A percentile compares a stretch with the other conserved stretches of the same genome.
These are phyloP conservation scores for Piper longum DNA, from an alignment of 164 flowering plant genomes.

Conservation along the genomic window DNA sequence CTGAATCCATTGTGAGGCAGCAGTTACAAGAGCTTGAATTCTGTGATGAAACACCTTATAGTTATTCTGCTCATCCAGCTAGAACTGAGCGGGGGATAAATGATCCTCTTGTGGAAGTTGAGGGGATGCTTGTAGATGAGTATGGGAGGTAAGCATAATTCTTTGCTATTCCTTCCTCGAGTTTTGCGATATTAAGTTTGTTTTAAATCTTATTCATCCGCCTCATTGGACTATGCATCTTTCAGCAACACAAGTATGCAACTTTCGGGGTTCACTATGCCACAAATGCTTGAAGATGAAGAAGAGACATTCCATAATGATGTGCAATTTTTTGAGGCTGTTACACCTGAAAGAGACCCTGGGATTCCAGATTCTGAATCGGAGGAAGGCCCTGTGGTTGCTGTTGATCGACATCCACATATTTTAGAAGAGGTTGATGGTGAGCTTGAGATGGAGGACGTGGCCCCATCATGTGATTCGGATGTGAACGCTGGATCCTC, in stretches of 20 bases:
- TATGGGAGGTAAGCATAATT: conserved; percentile 67
- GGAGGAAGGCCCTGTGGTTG: conserved; percentile 12
- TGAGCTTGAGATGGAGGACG: conserved; percentile 99
- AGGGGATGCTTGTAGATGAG: conserved; percentile 94
- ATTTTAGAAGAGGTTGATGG: conserved; percentile 96
- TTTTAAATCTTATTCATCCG: neutral
- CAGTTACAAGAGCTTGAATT: conserved; percentile 76
- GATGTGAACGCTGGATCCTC: conserved; percentile 21
- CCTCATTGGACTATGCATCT: too few species aligned
- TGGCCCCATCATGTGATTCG: conserved; percentile 57
- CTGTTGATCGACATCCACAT: conserved; percentile 47
- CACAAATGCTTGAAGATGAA: conserved; percentile 62
- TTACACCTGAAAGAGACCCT: conserved; percentile 66
- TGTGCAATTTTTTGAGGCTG: conserved; percentile 76
- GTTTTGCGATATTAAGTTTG: neutral
- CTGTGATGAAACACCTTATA: conserved; percentile 25
- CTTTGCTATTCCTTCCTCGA: neutral
- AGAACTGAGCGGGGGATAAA: conserved; percentile 76
- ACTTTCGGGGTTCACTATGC: conserved; percentile 78
- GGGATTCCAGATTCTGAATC: conserved; percentile 19
- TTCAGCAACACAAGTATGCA: conserved; percentile 89
- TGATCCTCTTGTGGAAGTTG: conserved; percentile 92
- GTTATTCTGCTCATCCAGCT: conserved; percentile 42
- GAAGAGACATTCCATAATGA: conserved; percentile 71
- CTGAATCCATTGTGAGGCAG: conserved; percentile 60